Percentiles rank a stretch among this genome's conserved stretches.
Conservation (phyloP, 352 stramenopile species). For the Pythium rhizo-oryzae region DNA sequence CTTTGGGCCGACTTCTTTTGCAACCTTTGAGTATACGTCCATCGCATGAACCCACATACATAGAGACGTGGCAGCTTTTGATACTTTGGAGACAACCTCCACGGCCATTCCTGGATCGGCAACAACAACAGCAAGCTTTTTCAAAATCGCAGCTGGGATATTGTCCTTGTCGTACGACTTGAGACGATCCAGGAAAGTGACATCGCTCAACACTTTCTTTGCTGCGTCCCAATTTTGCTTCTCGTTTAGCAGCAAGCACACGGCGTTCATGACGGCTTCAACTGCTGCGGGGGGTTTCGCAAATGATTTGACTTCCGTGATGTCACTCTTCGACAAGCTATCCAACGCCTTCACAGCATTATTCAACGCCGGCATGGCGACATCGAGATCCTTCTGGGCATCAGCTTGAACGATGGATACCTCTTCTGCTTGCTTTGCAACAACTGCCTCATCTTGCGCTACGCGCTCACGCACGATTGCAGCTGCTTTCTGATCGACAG, state of each 20-base stretch:
- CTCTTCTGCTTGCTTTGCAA: slow-evolving; percentile 92
- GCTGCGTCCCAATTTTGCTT: slow-evolving; percentile 93
- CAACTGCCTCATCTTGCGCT: slow-evolving; percentile 89
- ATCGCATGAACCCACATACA: slow-evolving; percentile 96
- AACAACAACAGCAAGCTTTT: slow-evolving; percentile 90
- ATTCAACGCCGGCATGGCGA: slow-evolving; percentile 91
- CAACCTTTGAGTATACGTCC: slow-evolving; percentile 94
- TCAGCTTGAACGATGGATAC: slow-evolving; percentile 91
- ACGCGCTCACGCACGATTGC: slow-evolving; percentile 88
- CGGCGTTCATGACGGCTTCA: slow-evolving; percentile 94
- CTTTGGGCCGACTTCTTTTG: slow-evolving; percentile 94
- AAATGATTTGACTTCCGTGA: slow-evolving; percentile 95
- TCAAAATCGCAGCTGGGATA: slow-evolving; percentile 84
- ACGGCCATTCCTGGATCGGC: slow-evolving; percentile 86
- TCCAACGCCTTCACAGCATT: slow-evolving; percentile 91
- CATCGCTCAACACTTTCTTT: slow-evolving; percentile 91
- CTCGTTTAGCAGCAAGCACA: slow-evolving; percentile 93
- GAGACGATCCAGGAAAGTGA: slow-evolving; percentile 90
- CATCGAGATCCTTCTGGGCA: slow-evolving; percentile 92
- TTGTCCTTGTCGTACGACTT: slow-evolving; percentile 96
- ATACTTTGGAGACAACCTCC: slow-evolving; percentile 93
- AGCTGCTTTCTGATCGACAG: slow-evolving; percentile 92
- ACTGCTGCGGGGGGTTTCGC: slow-evolving; percentile 92
- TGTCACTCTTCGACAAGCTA: slow-evolving; percentile 92
- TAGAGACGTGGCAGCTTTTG: slow-evolving; percentile 88